Conservation (phyloP, 208 protist genomes). For the Trypanosoma boissoni region DNA sequence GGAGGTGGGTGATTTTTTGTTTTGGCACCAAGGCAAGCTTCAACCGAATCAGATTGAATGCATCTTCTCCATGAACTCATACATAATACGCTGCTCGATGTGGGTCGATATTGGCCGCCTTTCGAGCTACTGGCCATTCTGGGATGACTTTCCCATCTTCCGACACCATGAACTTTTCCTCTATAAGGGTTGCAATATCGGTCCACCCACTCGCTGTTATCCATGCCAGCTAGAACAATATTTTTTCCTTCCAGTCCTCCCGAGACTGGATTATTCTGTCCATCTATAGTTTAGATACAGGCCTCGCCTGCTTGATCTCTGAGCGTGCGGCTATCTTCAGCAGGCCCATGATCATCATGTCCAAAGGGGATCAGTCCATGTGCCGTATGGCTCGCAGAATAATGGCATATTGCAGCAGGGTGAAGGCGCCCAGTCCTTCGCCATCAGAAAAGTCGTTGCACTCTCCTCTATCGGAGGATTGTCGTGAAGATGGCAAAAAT, state of each 20-base stretch:
- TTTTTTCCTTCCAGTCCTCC: background rate
- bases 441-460: conserved; percentile 4
- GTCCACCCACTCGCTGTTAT: conserved; percentile 3
- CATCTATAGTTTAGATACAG: background rate
- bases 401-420: background rate
- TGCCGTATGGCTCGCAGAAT: background rate
- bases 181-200: background rate
- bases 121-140: background rate
- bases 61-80: background rate
- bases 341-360: background rate
- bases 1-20: background rate
- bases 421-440: background rate
- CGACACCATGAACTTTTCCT: background rate
- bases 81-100: background rate
- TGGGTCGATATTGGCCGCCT: background rate
- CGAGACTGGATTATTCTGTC: background rate
- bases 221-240: conserved; percentile 2
- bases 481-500: background rate
- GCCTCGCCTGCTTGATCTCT: conserved; percentile 1
- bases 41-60: background rate
- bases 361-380: background rate
- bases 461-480: background rate
- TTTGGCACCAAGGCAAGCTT: background rate
- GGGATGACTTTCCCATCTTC: background rate
- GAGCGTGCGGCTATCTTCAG: background rate